phyloP scores from a whole-genome alignment of 108 stramenopile species.

The Epithemia pelagica region DNA sequence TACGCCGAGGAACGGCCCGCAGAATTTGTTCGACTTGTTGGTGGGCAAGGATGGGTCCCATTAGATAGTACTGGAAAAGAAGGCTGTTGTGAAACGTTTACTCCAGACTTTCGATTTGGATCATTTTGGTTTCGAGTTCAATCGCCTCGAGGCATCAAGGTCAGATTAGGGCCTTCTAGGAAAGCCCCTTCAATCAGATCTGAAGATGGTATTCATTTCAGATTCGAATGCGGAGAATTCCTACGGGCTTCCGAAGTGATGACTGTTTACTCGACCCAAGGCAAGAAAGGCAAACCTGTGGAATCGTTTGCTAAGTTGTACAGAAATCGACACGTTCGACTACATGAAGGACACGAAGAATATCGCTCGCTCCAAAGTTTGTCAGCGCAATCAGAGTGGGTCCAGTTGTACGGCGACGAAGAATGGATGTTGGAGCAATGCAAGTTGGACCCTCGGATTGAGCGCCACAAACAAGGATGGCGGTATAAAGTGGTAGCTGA shows the following conservation, averaged over 20 bases:
- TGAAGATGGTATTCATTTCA: conserved; percentile 54
- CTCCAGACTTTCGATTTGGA: conserved; percentile 64
- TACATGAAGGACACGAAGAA: conserved; percentile 18
- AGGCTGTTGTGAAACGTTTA: conserved; percentile 6
- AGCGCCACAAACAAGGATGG: conserved; percentile 73
- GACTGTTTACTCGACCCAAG: conserved; percentile 37
- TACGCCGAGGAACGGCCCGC: conserved; percentile 24
- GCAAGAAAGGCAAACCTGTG: conserved; percentile 10
- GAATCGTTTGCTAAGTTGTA: conserved; percentile 84
- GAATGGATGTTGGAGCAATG: conserved; percentile 66
- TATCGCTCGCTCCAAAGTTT: conserved; percentile 44
- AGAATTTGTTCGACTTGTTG: conserved; percentile 56
- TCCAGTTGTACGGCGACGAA: conserved; percentile 47
- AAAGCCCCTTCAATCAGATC: conserved; percentile 63
- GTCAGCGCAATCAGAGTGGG: conserved; percentile 74
- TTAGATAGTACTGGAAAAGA: conserved; percentile 33
- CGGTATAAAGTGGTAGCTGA: conserved; percentile 51
- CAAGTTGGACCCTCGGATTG: conserved; percentile 46
- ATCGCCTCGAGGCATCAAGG: conserved; percentile 53
- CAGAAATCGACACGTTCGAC: conserved; percentile 52
- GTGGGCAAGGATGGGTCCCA: conserved; percentile 83
- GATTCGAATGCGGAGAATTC: conserved; percentile 87
- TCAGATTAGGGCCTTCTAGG: conserved; percentile 65
- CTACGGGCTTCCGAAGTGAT: conserved; percentile 76
- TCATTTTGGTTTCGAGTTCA: conserved; percentile 84